Evolutionary conservation across 2,329 filamentous ascomycete species (phyloP).

Genomic region (Leptosphaerulina australis): DNA sequence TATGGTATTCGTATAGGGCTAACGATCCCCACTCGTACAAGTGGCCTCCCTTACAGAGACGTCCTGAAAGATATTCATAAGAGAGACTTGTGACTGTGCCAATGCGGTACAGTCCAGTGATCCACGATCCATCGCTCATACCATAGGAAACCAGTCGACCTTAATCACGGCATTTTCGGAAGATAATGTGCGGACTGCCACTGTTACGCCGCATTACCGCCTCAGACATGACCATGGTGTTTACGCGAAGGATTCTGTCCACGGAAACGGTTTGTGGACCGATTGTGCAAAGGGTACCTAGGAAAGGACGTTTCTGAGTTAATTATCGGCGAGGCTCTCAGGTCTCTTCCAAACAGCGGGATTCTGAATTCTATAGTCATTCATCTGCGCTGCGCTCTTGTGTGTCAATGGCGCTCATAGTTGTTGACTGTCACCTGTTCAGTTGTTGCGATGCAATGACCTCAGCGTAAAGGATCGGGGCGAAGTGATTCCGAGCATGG

Average conservation of each 20-base stretch:
- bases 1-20: slow-evolving; percentile 4
- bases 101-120: slow-evolving; percentile 7
- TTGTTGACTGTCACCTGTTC: not conserved
- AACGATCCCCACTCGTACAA: not conserved
- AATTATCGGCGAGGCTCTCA: not conserved
- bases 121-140: slow-evolving; percentile 1
- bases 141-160: not conserved
- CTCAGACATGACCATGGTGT: not conserved
- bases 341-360: not conserved
- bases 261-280: not conserved
- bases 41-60: no score
- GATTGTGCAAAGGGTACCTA: slow-evolving; percentile 1
- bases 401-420: not conserved
- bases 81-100: not conserved
- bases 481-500: slow-evolving; percentile 7
- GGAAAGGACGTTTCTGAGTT: slow-evolving; percentile 2
- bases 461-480: not conserved
- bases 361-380: not conserved
- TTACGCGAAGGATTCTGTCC: slow-evolving; percentile 5
- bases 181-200: not conserved
- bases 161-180: not conserved
- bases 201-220: slow-evolving; percentile 6
- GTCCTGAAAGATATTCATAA: no score
- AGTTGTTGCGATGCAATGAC: not conserved
- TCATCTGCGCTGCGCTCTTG: not conserved